phyloP scores from a whole-genome alignment of 352 stramenopile species.

The Pythium phragmiticola region DNA sequence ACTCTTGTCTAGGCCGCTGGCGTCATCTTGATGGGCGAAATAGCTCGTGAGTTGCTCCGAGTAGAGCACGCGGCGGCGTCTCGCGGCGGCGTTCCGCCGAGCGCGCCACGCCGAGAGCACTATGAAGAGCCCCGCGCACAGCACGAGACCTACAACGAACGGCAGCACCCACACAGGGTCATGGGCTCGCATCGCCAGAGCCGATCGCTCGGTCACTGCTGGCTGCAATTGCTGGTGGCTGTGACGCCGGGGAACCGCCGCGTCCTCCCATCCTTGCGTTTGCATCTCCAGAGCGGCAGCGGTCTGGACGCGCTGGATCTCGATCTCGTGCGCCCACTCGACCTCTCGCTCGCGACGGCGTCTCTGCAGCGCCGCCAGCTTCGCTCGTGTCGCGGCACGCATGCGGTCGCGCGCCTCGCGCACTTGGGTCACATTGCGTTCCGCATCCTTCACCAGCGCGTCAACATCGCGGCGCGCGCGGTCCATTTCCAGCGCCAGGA shows the following conservation, averaged over 20 bases:
- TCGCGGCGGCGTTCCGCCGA: not conserved
- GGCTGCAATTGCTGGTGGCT: not conserved
- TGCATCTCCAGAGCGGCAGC: not conserved
- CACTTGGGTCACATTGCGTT: slow-evolving; percentile 14
- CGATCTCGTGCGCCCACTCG: slow-evolving; percentile 1
- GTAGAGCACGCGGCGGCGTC: slow-evolving; percentile 14
- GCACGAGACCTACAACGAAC: slow-evolving; percentile 2
- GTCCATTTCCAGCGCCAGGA: slow-evolving; percentile 32
- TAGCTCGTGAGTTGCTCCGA: slow-evolving; percentile 12
- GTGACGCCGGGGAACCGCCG: not conserved
- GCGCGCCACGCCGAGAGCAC: not conserved
- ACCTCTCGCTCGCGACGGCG: not conserved
- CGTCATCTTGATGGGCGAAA: not conserved
- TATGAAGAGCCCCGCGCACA: slow-evolving; percentile 8
- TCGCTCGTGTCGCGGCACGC: not conserved
- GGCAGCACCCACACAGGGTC: slow-evolving; percentile 7
- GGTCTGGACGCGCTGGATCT: slow-evolving; percentile 1
- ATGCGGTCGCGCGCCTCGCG: not conserved
- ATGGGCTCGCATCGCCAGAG: not conserved
- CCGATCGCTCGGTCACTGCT: not conserved
- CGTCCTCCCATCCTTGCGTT: not conserved
- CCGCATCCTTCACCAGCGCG: slow-evolving; percentile 13
- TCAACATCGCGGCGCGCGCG: slow-evolving; percentile 17
- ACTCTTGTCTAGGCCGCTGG: not conserved
- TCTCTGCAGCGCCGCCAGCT: slow-evolving; percentile 1